These are phyloP conservation scores for Hortaea sp. DNA, from an alignment of 2,329 filamentous ascomycete species.

Conservation along the genomic window DNA sequence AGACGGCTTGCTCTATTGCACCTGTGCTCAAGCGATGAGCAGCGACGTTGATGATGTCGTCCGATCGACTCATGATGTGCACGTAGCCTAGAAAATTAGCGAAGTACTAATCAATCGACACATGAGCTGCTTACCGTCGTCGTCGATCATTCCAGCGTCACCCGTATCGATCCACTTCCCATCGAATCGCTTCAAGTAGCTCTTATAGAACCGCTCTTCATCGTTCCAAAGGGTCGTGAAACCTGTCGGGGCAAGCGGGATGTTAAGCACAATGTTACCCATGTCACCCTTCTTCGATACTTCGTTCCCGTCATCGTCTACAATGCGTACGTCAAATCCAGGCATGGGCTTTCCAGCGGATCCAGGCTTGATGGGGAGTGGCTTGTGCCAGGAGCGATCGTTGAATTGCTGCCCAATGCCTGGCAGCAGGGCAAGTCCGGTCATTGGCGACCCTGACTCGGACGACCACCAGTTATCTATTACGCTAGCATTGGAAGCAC, in stretches of 20 bases:
- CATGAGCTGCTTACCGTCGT: slow-evolving; percentile 45
- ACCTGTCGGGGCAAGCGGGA: slow-evolving; percentile 75
- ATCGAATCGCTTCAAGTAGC: slow-evolving; percentile 72
- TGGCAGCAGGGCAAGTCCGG: slow-evolving; percentile 54
- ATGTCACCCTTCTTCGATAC: slow-evolving; percentile 57
- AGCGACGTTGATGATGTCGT: slow-evolving; percentile 94
- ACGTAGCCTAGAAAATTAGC: slow-evolving; percentile 23
- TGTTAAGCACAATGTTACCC: slow-evolving; percentile 82
- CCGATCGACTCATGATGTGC: slow-evolving; percentile 54
- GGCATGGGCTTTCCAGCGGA: slow-evolving; percentile 87
- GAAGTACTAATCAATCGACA: not conserved
- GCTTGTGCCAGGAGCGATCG: slow-evolving; percentile 32
- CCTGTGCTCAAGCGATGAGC: slow-evolving; percentile 84
- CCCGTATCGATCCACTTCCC: slow-evolving; percentile 85
- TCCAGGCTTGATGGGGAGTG: slow-evolving; percentile 63
- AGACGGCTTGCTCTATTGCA: slow-evolving; percentile 82
- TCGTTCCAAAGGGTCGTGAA: slow-evolving; percentile 82
- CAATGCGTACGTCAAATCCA: slow-evolving; percentile 76
- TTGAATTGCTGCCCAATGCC: slow-evolving; percentile 47
- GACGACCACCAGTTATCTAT: slow-evolving; percentile 70
- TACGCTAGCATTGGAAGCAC: slow-evolving; percentile 51
- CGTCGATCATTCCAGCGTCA: slow-evolving; percentile 77
- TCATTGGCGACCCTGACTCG: slow-evolving; percentile 59
- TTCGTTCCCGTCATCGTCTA: slow-evolving; percentile 69
- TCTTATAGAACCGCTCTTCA: slow-evolving; percentile 72